Evolutionary conservation across 306 rosid species (phyloP).

Genomic region (Sechiopsis laciniata): DNA sequence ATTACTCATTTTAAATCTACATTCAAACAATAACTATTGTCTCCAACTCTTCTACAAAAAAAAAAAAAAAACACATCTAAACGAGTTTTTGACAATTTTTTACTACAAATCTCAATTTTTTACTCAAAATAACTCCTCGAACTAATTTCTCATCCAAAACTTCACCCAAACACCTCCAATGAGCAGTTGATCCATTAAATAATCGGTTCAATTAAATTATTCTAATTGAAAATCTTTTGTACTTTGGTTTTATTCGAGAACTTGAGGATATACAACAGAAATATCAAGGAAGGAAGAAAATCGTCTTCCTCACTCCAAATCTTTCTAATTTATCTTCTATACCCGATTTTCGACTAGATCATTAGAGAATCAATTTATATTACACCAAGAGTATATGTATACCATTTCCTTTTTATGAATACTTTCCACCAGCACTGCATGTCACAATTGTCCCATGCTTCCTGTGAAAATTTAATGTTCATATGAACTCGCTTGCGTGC

Average conservation of each 20-base stretch:
- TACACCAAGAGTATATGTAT: slow-evolving; percentile 9
- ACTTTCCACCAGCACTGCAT: not conserved
- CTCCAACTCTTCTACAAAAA: too few relatives aligned
- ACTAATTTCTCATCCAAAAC: too few relatives aligned
- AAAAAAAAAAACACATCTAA: too few relatives aligned
- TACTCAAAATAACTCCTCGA: too few relatives aligned
- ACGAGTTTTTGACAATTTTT: too few relatives aligned
- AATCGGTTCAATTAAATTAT: not conserved
- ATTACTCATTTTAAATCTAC: too few relatives aligned
- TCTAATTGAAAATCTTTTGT: not conserved
- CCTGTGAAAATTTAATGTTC: slow-evolving; percentile 18
- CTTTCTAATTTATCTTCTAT: slow-evolving; percentile 13
- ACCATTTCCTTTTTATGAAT: slow-evolving; percentile 11
- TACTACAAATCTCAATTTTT: too few relatives aligned
- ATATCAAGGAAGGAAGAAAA: not conserved
- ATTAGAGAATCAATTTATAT: slow-evolving; percentile 5
- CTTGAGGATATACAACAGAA: not conserved
- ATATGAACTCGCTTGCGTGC: slow-evolving; percentile 65
- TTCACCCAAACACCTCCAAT: too few relatives aligned
- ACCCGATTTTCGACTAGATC: not conserved
- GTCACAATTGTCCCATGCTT: slow-evolving; percentile 3
- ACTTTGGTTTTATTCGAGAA: not conserved
- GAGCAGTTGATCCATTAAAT: too few relatives aligned
- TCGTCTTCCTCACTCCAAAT: slow-evolving; percentile 7
- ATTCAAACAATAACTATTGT: too few relatives aligned